These are phyloP conservation scores for Coemansia sp. DNA, from an alignment of 192 early-diverging fungal genomes.

Conservation along the genomic window DNA sequence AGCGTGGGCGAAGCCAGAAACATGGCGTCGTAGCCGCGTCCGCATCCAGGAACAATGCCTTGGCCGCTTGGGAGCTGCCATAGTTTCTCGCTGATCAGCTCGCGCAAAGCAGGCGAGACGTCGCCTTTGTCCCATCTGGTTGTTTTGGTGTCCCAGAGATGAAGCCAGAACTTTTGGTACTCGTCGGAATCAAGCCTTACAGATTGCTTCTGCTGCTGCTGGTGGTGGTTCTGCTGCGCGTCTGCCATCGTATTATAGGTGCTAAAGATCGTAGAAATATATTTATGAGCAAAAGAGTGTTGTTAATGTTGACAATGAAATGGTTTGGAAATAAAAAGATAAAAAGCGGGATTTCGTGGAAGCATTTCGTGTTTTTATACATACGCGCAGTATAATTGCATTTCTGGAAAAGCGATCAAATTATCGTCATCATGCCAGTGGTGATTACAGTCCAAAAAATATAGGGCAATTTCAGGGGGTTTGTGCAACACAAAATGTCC, in stretches of 20 bases:
- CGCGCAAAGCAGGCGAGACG: constrained; percentile 46
- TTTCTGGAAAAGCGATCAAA: too few relatives aligned
- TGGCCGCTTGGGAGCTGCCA: constrained; percentile 44
- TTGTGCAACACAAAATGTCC: too few relatives aligned
- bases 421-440: too few relatives aligned
- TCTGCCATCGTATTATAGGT: neutral
- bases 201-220: constrained; percentile 11
- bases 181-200: constrained; percentile 15
- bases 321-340: too few relatives aligned
- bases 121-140: constrained; percentile 52
- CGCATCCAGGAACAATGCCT: constrained; percentile 53
- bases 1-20: constrained; percentile 61
- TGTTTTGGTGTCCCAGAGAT: constrained; percentile 26
- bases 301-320: too few relatives aligned
- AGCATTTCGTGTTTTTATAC: too few relatives aligned
- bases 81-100: constrained; percentile 48
- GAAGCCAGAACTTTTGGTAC: constrained; percentile 41
- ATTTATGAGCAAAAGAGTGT: too few relatives aligned
- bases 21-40: constrained; percentile 74
- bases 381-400: too few relatives aligned
- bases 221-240: neutral
- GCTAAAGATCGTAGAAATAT: too few relatives aligned
- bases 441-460: too few relatives aligned
- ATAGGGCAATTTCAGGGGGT: too few relatives aligned
- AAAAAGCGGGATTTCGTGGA: too few relatives aligned